These are phyloP conservation scores for Kwoniella pini DNA, from an alignment of 768 basidiomycete genomes.

Conservation along the genomic window DNA sequence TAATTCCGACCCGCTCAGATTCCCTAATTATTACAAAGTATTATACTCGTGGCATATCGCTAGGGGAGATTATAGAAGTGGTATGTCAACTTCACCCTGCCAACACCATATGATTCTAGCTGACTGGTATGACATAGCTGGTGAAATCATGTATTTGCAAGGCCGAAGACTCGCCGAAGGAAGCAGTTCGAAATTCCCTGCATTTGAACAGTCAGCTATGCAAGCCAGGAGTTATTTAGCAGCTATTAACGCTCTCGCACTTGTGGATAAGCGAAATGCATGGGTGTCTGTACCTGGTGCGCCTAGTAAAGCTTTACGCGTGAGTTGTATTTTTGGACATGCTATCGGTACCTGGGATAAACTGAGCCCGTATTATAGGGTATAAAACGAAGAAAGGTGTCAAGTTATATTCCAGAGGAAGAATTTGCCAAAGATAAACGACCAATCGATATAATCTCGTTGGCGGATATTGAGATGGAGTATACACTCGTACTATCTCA, in stretches of 20 bases:
- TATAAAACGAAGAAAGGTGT: constrained; percentile 70
- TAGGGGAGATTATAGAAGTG: constrained; percentile 85
- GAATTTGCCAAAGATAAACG: constrained; percentile 65
- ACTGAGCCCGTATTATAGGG: constrained; percentile 56
- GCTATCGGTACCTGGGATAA: neutral
- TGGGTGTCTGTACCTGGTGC: constrained; percentile 71
- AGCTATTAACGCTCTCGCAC: constrained; percentile 81
- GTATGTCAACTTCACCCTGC: constrained; percentile 59
- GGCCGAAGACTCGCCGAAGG: constrained; percentile 70
- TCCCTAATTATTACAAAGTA: constrained; percentile 83
- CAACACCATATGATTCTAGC: neutral
- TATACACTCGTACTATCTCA: constrained; percentile 73
- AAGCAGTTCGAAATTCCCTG: constrained; percentile 39
- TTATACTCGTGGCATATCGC: constrained; percentile 91
- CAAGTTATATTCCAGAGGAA: constrained; percentile 74
- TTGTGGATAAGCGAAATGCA: constrained; percentile 75
- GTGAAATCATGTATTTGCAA: constrained; percentile 88
- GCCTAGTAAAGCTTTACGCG: constrained; percentile 21
- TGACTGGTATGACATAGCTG: constrained; percentile 62
- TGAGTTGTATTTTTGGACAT: constrained; percentile 18
- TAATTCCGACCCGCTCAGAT: constrained; percentile 82
- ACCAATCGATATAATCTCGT: constrained; percentile 74
- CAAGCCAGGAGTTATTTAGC: constrained; percentile 73
- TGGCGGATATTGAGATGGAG: constrained; percentile 62
- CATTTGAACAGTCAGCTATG: constrained; percentile 64